Percentiles rank a stretch among this genome's conserved stretches.
Conservation (phyloP, 805 yeast genomes). For the Saturnispora zaruensis region DNA sequence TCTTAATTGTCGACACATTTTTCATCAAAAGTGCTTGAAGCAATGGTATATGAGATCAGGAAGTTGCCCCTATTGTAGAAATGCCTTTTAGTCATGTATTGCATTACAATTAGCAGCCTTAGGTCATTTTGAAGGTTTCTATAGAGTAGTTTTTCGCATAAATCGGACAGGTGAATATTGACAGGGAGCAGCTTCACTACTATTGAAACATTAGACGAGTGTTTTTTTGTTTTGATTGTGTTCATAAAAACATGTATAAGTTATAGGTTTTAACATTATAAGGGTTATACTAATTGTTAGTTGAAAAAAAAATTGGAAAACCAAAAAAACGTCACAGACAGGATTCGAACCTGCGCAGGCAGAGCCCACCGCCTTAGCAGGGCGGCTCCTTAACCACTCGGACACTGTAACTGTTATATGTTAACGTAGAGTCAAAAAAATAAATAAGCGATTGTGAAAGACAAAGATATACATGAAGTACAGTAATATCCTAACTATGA, state of each 20-base stretch:
- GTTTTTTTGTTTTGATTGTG: background rate
- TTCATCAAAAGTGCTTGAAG: conserved; percentile 16
- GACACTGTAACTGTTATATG: conserved; percentile 44
- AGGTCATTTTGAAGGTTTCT: background rate
- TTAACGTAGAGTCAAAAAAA: too few species aligned
- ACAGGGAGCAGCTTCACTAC: background rate
- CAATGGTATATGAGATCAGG: conserved; percentile 15
- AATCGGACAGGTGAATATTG: too few species aligned
- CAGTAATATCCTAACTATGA: too few species aligned
- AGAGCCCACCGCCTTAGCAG: conserved; percentile 83
- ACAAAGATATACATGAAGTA: too few species aligned
- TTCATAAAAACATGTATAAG: background rate
- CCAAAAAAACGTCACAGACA: conserved; percentile 83
- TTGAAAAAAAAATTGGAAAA: background rate
- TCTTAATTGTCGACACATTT: conserved; percentile 15
- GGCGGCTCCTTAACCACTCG: conserved; percentile 74
- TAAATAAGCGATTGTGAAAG: too few species aligned
- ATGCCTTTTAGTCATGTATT: background rate
- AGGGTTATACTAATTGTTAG: background rate
- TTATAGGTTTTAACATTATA: too few species aligned
- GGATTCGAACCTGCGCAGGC: conserved; percentile 99
- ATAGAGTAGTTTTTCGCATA: too few species aligned
- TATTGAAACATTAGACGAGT: background rate
- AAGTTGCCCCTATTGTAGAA: conserved; percentile 17
- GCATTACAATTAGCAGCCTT: background rate